phyloP scores from a whole-genome alignment of 2,329 filamentous ascomycete genomes.

The Cladosporium sp. region DNA sequence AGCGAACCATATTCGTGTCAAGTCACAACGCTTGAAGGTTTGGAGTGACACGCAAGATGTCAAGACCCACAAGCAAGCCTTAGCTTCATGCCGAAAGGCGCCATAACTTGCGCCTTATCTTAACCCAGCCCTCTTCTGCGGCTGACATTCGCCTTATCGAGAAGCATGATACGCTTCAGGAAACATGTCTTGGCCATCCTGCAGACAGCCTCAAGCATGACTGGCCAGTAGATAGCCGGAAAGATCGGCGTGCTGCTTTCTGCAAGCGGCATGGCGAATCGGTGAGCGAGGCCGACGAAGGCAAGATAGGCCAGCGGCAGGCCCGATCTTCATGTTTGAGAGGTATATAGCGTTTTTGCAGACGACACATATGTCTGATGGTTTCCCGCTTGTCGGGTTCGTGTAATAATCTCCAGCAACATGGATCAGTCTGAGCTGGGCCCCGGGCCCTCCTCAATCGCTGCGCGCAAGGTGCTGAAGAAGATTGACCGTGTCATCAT shows the following conservation, averaged over 20 bases:
- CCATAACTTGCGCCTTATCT: neutral
- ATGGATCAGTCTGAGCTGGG: neutral
- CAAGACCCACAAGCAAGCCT: neutral
- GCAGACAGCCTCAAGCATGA: no score
- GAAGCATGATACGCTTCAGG: neutral
- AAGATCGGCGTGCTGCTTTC: neutral
- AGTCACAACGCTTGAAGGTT: no score
- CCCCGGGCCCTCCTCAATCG: neutral
- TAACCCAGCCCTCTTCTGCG: neutral
- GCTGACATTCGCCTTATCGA: neutral
- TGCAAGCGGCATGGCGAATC: neutral
- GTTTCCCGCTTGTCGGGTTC: no score
- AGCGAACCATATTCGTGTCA: no score
- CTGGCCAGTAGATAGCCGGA: no score
- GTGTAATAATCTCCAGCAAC: neutral
- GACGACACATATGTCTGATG: no score
- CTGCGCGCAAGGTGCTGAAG: neutral
- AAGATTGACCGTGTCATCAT: slow-evolving; percentile 20
- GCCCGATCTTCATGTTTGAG: neutral
- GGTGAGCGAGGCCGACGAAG: neutral
- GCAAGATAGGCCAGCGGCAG: neutral
- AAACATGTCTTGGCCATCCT: no score
- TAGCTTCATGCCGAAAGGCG: neutral
- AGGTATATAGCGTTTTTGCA: neutral
- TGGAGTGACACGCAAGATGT: no score